Conservation (phyloP, 106 monocot species). For the Dendrobium chrysotoxum region DNA sequence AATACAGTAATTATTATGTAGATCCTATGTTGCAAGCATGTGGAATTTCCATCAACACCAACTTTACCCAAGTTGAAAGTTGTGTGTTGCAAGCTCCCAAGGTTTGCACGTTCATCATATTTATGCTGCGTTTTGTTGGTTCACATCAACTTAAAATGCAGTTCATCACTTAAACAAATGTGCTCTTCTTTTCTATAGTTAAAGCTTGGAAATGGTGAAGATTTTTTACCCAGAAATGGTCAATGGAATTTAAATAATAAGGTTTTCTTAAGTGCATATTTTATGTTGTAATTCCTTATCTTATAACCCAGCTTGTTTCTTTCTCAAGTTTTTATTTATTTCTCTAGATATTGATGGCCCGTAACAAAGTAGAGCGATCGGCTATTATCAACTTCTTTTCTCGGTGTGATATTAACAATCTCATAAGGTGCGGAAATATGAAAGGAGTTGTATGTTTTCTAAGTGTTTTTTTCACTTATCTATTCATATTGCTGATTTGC, state of each 20-base stretch:
- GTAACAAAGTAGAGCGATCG: constrained; percentile 40
- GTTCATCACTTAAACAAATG: neutral
- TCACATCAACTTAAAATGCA: neutral
- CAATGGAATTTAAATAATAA: constrained; percentile 97
- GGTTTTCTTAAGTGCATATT: constrained; percentile 22
- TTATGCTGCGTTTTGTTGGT: neutral
- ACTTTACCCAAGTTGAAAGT: constrained; percentile 77
- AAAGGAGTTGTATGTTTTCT: constrained; percentile 73
- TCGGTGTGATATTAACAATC: constrained; percentile 48
- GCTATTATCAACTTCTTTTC: constrained; percentile 85
- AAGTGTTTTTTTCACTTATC: neutral
- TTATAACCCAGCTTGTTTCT: neutral
- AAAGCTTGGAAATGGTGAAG: constrained; percentile 78
- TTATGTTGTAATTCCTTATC: neutral
- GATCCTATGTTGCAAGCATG: constrained; percentile 69
- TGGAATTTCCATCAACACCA: constrained; percentile 53
- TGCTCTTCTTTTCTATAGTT: constrained; percentile 30
- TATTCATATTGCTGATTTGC: neutral
- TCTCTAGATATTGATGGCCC: constrained; percentile 53
- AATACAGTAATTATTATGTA: constrained; percentile 57
- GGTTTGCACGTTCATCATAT: constrained; percentile 24
- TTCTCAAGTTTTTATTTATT: neutral
- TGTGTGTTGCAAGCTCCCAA: constrained; percentile 69
- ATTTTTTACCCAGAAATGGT: constrained; percentile 68
- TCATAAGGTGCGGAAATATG: constrained; percentile 63